These are phyloP conservation scores for Mortierella sp. DNA, from an alignment of 371 early-diverging fungal species.

Conservation along the genomic window DNA sequence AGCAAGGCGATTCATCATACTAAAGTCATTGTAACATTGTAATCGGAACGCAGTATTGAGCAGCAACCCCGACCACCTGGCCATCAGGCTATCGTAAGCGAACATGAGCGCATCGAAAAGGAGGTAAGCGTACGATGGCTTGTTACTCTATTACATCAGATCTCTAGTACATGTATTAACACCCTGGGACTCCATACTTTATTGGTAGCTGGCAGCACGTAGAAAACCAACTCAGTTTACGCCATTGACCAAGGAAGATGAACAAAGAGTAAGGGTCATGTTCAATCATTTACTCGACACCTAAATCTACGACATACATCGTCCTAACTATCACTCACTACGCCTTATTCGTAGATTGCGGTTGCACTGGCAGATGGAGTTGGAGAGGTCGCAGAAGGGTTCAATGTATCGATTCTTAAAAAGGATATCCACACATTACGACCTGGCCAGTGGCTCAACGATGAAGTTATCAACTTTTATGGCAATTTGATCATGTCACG, in stretches of 20 bases:
- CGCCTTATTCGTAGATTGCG: constrained; percentile 39
- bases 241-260: constrained; percentile 57
- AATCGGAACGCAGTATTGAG: constrained; percentile 23
- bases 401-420: constrained; percentile 70
- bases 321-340: background rate
- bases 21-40: background rate
- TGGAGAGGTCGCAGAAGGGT: constrained; percentile 60
- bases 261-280: constrained; percentile 35
- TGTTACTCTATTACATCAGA: background rate
- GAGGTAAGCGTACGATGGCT: constrained; percentile 22
- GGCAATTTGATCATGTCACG: constrained; percentile 82
- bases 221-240: constrained; percentile 30
- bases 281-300: background rate
- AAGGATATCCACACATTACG: constrained; percentile 79
- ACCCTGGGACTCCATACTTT: background rate
- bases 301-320: background rate
- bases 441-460: constrained; percentile 92
- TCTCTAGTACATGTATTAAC: background rate
- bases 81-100: constrained; percentile 24
- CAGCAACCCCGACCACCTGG: constrained; percentile 16
- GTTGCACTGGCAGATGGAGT: constrained; percentile 54
- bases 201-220: constrained; percentile 25
- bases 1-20: background rate
- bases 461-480: constrained; percentile 94
- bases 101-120: constrained; percentile 46